A percentile compares a stretch with the other conserved stretches of the same genome.
Conservation (phyloP, 768 basidiomycete genomes). For the Sarcodon aspratus region DNA sequence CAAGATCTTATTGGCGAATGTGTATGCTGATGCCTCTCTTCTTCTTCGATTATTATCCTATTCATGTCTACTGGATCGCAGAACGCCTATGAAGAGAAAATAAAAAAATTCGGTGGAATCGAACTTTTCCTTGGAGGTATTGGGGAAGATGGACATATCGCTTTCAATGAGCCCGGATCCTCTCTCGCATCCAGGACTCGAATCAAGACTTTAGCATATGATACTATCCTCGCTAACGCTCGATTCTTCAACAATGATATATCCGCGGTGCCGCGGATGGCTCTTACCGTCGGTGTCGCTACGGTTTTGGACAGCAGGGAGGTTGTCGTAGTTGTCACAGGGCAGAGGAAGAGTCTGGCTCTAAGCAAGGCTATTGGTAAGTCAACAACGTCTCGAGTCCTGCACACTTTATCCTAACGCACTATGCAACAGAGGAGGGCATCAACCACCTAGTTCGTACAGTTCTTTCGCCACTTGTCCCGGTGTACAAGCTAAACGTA, state of each 20-base stretch:
- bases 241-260: slow-evolving; percentile 85
- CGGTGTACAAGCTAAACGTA: not conserved
- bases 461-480: not conserved
- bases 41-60: too few relatives aligned
- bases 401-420: too few relatives aligned
- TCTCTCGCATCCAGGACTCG: slow-evolving; percentile 79
- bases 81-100: slow-evolving; percentile 64
- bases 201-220: slow-evolving; percentile 88
- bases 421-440: slow-evolving; percentile 52
- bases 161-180: slow-evolving; percentile 88
- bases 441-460: slow-evolving; percentile 57
- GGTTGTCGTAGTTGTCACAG: slow-evolving; percentile 80
- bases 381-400: slow-evolving; percentile 9
- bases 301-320: slow-evolving; percentile 80
- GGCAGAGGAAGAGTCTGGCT: slow-evolving; percentile 73
- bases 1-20: slow-evolving; percentile 72
- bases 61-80: too few relatives aligned
- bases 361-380: slow-evolving; percentile 76
- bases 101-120: slow-evolving; percentile 72
- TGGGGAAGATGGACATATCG: slow-evolving; percentile 89
- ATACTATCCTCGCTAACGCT: slow-evolving; percentile 87
- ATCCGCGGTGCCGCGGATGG: slow-evolving; percentile 72
- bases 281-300: slow-evolving; percentile 81
- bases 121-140: slow-evolving; percentile 93
- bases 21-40: slow-evolving; percentile 1